Evolutionary conservation across 441 rosid genomes (phyloP), one percentile per base, ranked within the genome.

Genomic region (Eruca vesicaria): DNA sequence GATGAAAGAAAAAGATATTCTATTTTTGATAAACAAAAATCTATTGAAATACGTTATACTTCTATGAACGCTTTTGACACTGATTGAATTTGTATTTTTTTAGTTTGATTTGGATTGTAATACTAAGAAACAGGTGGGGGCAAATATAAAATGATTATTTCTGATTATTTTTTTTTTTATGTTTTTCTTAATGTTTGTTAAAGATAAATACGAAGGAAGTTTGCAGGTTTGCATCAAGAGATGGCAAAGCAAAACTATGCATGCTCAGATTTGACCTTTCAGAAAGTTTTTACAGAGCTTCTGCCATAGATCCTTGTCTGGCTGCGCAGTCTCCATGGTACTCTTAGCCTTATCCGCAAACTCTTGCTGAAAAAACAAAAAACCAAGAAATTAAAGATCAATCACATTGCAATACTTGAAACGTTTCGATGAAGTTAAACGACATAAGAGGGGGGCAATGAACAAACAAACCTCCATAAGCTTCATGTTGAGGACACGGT

Each of bases 221-320:
- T 2, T 15, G 50, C 38, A 76, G 26, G 59, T 7, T 50, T 41
- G 63, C 38, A 55, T 31, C 41, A 28, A 20, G 50, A 56, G 28
- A 57, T 10, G 28, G 7, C 41, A 38, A 31, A 45, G 57, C 21
- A 41, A 29, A 70, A 20, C 60, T 45, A 64, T 70, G 43, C 55
- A 32, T 23, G 66, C 33, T 65, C 20, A 11, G 67, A 45, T 69
- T 29, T 2, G 53, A 18, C 70, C 85, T 80, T 88, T 89, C 2
- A 93, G 90, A 72, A 93, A 91, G 63, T 80, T 84, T 75, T 78
- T 88, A 85, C 98, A 93, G 31, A 93, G 86, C 73, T 63, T 85
- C 73, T 80, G 87, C 97, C 91, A 89, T 55, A 75, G 79, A 63
- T 79, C 79, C 72, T 87, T 83, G 72, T 91, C 96, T 0, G 96